Conservation (phyloP, 164 flowering plant species). For the Malania oleifera region DNA sequence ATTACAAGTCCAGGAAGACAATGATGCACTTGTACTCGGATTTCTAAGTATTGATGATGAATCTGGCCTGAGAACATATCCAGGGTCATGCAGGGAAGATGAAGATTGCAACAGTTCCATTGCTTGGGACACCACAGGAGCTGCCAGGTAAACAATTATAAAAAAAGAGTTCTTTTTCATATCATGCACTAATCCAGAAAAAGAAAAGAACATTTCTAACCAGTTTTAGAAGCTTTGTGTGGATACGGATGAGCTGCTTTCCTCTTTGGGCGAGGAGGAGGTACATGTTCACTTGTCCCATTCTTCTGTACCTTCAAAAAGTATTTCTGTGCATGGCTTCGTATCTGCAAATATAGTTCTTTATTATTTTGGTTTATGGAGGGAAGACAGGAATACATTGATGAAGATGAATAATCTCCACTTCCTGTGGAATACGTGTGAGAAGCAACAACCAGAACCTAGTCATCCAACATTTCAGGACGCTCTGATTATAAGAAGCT, state of each 20-base stretch:
- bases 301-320: constrained; percentile 55
- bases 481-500: not conserved
- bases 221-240: constrained; percentile 50
- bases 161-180: not conserved
- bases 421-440: not conserved
- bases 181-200: not conserved
- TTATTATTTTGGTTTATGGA: too few species aligned
- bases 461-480: not conserved
- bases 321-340: constrained; percentile 56
- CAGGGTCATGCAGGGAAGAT: constrained; percentile 27
- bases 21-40: constrained; percentile 15
- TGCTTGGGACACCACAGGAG: constrained; percentile 20
- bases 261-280: constrained; percentile 62
- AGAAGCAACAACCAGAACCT: not conserved
- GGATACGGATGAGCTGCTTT: constrained; percentile 65
- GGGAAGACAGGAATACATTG: too few species aligned
- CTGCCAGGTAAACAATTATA: constrained; percentile 7
- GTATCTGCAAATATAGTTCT: constrained; percentile 29
- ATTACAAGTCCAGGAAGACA: constrained; percentile 32
- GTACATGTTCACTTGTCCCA: constrained; percentile 52
- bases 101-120: constrained; percentile 26
- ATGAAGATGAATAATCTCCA: too few species aligned
- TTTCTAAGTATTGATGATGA: constrained; percentile 23
- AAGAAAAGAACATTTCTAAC: constrained; percentile 16
- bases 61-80: constrained; percentile 23